Percentiles rank a stretch among this genome's conserved stretches.
These are phyloP conservation scores for Tephrocybe sp. DNA, from an alignment of 768 basidiomycete species.

Conservation along the genomic window DNA sequence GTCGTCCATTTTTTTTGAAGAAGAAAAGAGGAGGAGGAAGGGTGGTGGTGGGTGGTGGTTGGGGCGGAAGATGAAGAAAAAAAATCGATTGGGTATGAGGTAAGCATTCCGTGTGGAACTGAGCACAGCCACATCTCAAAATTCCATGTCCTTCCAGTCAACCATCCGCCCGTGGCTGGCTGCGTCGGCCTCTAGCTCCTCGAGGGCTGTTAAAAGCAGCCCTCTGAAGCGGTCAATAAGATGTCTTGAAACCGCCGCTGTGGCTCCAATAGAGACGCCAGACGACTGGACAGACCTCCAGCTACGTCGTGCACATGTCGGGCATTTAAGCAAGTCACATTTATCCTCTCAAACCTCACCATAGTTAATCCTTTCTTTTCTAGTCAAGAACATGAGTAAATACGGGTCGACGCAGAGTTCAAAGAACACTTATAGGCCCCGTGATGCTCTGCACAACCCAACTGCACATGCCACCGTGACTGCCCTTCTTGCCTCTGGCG, in stretches of 20 bases:
- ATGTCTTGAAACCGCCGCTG: conserved; percentile 27
- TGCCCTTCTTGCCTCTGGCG: conserved; percentile 88
- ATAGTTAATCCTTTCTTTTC: conserved; percentile 9
- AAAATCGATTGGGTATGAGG: conserved; percentile 53
- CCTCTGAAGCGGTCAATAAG: conserved; percentile 13
- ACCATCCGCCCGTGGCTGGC: conserved; percentile 37
- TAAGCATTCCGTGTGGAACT: conserved; percentile 46
- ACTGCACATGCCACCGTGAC: conserved; percentile 77
- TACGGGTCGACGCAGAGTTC: conserved; percentile 80
- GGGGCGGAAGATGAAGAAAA: conserved; percentile 36
- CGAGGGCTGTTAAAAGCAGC: conserved; percentile 17
- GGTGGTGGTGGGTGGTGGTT: conserved; percentile 35
- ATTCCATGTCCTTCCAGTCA: conserved; percentile 38
- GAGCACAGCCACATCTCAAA: conserved; percentile 44
- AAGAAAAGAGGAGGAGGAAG: conserved; percentile 28
- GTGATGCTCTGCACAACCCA: conserved; percentile 68
- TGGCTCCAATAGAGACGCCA: conserved; percentile 38
- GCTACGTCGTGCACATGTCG: conserved; percentile 52
- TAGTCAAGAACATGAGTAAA: conserved; percentile 62
- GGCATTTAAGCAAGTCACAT: conserved; percentile 49
- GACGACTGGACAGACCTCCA: conserved; percentile 71
- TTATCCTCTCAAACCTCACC: neutral
- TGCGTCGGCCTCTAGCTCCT: conserved; percentile 30
- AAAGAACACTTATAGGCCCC: conserved; percentile 69
- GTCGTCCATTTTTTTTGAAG: conserved; percentile 74